Conservation (phyloP, 1,139 yeast species). For the Hansenula lynferdii region DNA sequence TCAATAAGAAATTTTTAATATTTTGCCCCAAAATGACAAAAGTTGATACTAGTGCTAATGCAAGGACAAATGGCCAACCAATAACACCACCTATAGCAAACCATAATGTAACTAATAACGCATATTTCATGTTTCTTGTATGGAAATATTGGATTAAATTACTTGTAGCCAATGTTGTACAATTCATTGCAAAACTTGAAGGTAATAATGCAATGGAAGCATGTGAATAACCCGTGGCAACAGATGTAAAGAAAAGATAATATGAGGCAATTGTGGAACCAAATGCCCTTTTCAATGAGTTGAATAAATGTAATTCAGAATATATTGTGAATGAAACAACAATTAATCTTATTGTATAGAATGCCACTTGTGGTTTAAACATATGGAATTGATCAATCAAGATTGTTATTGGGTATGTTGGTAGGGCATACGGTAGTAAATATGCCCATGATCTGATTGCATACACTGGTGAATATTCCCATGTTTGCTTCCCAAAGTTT, state of each 20-base stretch:
- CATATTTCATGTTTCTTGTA: constrained; percentile 19
- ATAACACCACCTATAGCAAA: constrained; percentile 64
- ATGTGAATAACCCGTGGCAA: constrained; percentile 72
- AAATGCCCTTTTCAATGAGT: constrained; percentile 33
- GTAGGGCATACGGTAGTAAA: constrained; percentile 46
- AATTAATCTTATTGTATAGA: constrained; percentile 51
- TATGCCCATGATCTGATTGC: constrained; percentile 88
- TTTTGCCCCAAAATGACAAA: constrained; percentile 23
- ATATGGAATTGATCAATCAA: constrained; percentile 8
- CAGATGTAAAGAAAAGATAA: constrained; percentile 46
- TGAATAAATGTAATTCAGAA: constrained; percentile 48
- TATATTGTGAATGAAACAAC: constrained; percentile 50
- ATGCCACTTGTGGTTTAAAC: constrained; percentile 20
- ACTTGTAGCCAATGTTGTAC: constrained; percentile 50
- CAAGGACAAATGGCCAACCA: constrained; percentile 91
- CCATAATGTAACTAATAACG: constrained; percentile 42
- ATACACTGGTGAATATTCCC: constrained; percentile 93
- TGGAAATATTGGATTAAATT: constrained; percentile 24
- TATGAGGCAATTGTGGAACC: constrained; percentile 43
- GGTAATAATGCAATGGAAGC: constrained; percentile 85
- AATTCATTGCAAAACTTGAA: constrained; percentile 78
- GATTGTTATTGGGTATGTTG: constrained; percentile 34
- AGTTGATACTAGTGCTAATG: constrained; percentile 58
- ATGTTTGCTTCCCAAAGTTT: constrained; percentile 88
- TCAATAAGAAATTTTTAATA: constrained; percentile 16